Conservation (phyloP, 2,329 filamentous ascomycete species). For the Colletotrichum kahawae region DNA sequence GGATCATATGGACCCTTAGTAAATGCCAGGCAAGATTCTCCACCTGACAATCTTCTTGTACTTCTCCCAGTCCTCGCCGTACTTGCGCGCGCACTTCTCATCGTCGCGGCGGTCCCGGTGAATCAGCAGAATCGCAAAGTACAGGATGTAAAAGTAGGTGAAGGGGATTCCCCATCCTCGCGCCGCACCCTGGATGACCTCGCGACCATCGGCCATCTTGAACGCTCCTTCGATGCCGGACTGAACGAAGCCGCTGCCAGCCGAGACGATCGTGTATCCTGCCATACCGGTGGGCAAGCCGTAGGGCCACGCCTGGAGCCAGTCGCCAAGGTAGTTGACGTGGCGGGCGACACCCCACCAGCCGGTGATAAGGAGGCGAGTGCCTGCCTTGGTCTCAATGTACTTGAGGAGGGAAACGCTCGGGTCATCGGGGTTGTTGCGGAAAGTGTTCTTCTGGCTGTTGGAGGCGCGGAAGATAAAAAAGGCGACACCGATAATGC, state of each 20-base stretch:
- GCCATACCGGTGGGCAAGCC: conserved; percentile 84
- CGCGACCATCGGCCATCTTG: conserved; percentile 63
- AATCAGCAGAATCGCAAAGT: conserved; percentile 85
- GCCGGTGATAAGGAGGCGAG: conserved; percentile 80
- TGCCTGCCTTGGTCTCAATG: conserved; percentile 83
- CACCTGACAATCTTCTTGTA: conserved; percentile 85
- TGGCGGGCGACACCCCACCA: conserved; percentile 95
- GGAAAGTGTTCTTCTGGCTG: conserved; percentile 93
- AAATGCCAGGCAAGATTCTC: conserved; percentile 84
- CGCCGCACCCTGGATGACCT: conserved; percentile 74
- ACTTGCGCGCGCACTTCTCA: conserved; percentile 89
- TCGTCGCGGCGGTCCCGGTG: conserved; percentile 89
- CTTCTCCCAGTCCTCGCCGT: conserved; percentile 88
- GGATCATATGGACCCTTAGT: conserved; percentile 51
- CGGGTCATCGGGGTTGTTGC: conserved; percentile 83
- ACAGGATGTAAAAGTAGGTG: conserved; percentile 94
- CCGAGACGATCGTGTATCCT: conserved; percentile 75
- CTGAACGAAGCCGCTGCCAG: conserved; percentile 52
- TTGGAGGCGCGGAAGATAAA: conserved; percentile 94
- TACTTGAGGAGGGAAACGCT: conserved; percentile 80
- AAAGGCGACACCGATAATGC: conserved; percentile 76
- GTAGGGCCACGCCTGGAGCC: conserved; percentile 92
- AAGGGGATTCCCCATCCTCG: conserved; percentile 85
- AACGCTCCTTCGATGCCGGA: conserved; percentile 55
- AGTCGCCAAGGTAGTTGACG: conserved; percentile 96